Base-by-base conservation (phyloP, 805 yeast genomes). In the Wickerhamiella qilinensis region DNA sequence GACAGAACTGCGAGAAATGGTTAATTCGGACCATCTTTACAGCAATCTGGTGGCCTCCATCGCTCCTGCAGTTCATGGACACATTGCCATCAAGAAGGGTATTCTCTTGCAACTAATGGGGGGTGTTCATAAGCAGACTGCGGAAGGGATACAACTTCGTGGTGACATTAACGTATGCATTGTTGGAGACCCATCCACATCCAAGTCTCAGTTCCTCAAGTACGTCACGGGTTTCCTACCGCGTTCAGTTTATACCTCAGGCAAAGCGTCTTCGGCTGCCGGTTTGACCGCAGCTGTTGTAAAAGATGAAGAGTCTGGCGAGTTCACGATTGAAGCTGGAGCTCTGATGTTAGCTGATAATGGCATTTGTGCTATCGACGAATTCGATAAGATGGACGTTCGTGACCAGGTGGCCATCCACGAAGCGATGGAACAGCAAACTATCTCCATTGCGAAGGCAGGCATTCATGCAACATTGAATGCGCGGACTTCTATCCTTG, bases 391-490 rank as follows among this genome's bases (percentile, higher is more conserved):
- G 64, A 91, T 91, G 98, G 96, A 88, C 58, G 59, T 86, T 32
- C 61, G 76, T 1, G 97, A 91, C 60, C 97, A 91, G 62, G 97
- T 91, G 39, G 97, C 97, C 3, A 88, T 91, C 63, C 98, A 91
- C 63, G 98, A 91, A 64, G 98, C 97, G 19, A 91, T 91, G 98
- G 98, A 91, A 68, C 98, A 91, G 62, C 98, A 91, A 60, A 91
- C 98, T 0, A 91, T 91, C 48, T 86, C 96, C 14, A 91, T 91
- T 53, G 96, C 98, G 9, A 91, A 91, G 58, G 98, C 98, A 1
- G 98, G 98, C 54, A 91, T 91, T 46, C 96, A 91, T 54, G 97
- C 98, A 2, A 91, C 98, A 1, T 65, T 91, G 52, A 91, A 91
- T 57, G 98, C 98, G 1, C 71, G 98, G 53, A 84, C 98, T 0